phyloP scores from a whole-genome alignment of 768 basidiomycete species.

The Calocera viscosa region DNA sequence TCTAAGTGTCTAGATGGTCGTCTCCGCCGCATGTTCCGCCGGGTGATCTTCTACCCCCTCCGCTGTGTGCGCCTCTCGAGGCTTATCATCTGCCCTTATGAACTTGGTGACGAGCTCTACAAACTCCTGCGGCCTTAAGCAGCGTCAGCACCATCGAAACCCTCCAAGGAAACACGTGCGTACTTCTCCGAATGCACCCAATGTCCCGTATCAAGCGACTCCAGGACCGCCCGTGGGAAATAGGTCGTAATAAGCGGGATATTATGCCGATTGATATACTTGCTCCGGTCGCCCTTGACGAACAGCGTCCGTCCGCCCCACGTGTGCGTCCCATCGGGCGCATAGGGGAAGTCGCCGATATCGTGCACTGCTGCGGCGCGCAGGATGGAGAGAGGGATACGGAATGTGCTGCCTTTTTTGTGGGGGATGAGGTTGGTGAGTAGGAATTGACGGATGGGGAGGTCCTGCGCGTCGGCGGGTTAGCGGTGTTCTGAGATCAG shows the following conservation, averaged over 20 bases:
- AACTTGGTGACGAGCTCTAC: slow-evolving; percentile 30
- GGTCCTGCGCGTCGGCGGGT: slow-evolving; percentile 52
- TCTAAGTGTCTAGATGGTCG: too few species aligned
- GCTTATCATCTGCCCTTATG: slow-evolving; percentile 16
- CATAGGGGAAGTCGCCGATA: slow-evolving; percentile 72
- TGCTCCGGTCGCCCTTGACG: slow-evolving; percentile 68
- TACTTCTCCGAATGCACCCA: slow-evolving; percentile 84
- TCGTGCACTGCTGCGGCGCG: slow-evolving; percentile 43
- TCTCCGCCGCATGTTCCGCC: too few species aligned
- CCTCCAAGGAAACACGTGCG: slow-evolving; percentile 19
- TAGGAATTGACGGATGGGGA: slow-evolving; percentile 65
- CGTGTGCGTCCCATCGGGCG: slow-evolving; percentile 41
- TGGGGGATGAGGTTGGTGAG: slow-evolving; percentile 61
- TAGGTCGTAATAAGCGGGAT: slow-evolving; percentile 46
- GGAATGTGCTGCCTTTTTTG: slow-evolving; percentile 37
- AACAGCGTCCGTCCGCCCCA: slow-evolving; percentile 51
- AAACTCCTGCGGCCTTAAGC: slow-evolving; percentile 33
- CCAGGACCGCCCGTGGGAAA: slow-evolving; percentile 58
- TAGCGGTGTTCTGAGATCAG: too few species aligned
- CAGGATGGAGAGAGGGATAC: slow-evolving; percentile 59
- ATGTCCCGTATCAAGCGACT: slow-evolving; percentile 62
- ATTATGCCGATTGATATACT: slow-evolving; percentile 67
- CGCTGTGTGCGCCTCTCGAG: background rate
- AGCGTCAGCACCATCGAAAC: too few species aligned
- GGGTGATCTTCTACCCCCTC: background rate